Percentiles rank a stretch among this genome's conserved stretches.
Evolutionary conservation across 345 rosid species (phyloP).

Genomic region (Eutrema heterophyllum): DNA sequence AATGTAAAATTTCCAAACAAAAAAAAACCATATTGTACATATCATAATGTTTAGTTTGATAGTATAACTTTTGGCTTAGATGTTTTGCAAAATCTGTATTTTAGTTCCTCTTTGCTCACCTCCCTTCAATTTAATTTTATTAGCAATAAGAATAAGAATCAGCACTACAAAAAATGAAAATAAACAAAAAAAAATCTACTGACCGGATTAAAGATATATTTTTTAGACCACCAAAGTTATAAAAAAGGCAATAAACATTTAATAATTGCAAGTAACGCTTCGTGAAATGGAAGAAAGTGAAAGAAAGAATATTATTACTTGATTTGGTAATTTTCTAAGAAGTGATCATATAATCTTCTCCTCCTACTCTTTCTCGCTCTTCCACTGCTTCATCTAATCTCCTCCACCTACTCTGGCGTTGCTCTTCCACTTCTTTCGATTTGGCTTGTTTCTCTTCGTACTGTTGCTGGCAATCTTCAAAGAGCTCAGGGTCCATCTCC

Average conservation of each 20-base stretch:
- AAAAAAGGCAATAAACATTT: not conserved
- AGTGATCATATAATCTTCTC: conserved; percentile 45
- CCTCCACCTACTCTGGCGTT: conserved; percentile 68
- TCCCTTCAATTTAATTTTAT: not conserved
- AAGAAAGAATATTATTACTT: conserved; percentile 5
- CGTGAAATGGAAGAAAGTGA: not conserved
- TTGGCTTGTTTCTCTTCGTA: conserved; percentile 57
- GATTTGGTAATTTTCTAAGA: not conserved
- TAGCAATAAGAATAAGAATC: not conserved
- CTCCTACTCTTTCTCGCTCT: conserved; percentile 43
- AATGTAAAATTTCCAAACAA: not conserved
- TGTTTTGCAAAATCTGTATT: no score
- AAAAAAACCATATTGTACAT: not conserved
- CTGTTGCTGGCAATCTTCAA: conserved; percentile 69
- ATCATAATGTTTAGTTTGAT: no score
- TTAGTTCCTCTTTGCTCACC: not conserved
- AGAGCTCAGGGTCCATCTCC: conserved; percentile 78
- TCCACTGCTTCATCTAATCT: conserved; percentile 66
- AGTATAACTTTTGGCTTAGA: no score
- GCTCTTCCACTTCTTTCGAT: conserved; percentile 60
- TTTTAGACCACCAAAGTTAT: not conserved
- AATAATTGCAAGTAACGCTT: not conserved
- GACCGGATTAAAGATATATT: not conserved
- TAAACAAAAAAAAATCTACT: not conserved
- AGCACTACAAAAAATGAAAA: not conserved